These are phyloP conservation scores for Xanthoparmelia taractica DNA, from an alignment of 495 filamentous ascomycete genomes.

Conservation along the genomic window DNA sequence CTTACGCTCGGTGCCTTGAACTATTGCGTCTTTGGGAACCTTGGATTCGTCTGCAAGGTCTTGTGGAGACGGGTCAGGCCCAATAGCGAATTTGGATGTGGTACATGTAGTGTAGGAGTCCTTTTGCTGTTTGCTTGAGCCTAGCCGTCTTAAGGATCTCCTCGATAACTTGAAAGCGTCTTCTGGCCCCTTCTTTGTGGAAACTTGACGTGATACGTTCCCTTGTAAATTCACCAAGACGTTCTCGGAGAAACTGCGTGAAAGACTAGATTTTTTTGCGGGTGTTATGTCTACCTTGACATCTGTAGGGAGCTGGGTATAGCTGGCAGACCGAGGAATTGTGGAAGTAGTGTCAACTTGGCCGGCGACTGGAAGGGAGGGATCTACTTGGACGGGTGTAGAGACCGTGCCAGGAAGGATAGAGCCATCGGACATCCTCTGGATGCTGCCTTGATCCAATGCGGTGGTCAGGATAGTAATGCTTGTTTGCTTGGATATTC, in stretches of 20 bases:
- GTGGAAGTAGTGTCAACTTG: slow-evolving; percentile 4
- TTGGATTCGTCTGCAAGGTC: slow-evolving; percentile 1
- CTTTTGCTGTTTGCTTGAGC: slow-evolving; percentile 8
- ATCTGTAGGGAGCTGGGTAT: slow-evolving; percentile 17
- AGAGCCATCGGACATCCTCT: slow-evolving; percentile 17
- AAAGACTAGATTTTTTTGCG: slow-evolving; percentile 1
- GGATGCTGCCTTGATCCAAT: neutral
- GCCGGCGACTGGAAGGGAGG: neutral
- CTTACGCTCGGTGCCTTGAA: slow-evolving; percentile 26
- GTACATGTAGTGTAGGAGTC: neutral
- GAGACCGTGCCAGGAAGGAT: slow-evolving; percentile 1
- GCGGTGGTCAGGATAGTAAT: slow-evolving; percentile 1
- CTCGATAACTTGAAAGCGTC: slow-evolving; percentile 1
- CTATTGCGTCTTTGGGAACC: slow-evolving; percentile 1
- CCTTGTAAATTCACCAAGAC: slow-evolving; percentile 18
- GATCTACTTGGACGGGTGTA: neutral
- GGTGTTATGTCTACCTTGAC: slow-evolving; percentile 3
- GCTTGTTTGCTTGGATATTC: slow-evolving; percentile 2
- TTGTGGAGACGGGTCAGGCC: slow-evolving; percentile 11
- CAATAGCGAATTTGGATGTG: slow-evolving; percentile 12
- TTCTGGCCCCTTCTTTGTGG: slow-evolving; percentile 1
- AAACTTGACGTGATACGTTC: slow-evolving; percentile 1
- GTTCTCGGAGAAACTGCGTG: slow-evolving; percentile 24
- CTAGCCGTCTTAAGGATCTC: slow-evolving; percentile 11
- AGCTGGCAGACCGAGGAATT: slow-evolving; percentile 25